Percentiles rank a stretch among this genome's conserved stretches.
These are phyloP conservation scores for Hymenoscyphus albidus DNA, from an alignment of 2,329 filamentous ascomycete genomes.

Conservation along the genomic window DNA sequence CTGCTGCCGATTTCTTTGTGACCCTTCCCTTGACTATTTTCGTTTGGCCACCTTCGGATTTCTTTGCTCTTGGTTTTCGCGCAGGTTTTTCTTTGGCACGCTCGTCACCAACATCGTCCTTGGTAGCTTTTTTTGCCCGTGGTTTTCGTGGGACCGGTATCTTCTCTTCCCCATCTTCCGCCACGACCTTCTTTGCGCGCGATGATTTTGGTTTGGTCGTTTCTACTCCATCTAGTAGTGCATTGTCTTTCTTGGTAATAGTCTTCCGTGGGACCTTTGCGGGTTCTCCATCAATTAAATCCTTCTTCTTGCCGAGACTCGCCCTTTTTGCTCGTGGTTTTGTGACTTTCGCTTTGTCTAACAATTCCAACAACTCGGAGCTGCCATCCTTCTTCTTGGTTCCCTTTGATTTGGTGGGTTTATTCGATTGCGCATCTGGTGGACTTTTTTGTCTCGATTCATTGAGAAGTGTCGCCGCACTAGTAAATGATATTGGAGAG, in stretches of 20 bases:
- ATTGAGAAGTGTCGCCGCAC: constrained; percentile 36
- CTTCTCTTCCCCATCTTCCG: constrained; percentile 12
- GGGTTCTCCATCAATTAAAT: constrained; percentile 9
- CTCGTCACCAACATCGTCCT: constrained; percentile 8
- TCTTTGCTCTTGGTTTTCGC: constrained; percentile 32
- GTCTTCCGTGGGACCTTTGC: constrained; percentile 27
- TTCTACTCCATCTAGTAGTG: constrained; percentile 9
- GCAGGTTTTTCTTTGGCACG: constrained; percentile 21
- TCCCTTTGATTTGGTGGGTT: background rate
- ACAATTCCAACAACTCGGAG: background rate
- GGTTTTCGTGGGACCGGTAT: constrained; percentile 16
- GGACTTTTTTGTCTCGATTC: constrained; percentile 6
- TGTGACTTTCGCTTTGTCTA: constrained; percentile 6
- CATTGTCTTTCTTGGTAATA: constrained; percentile 19
- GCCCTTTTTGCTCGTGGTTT: constrained; percentile 14
- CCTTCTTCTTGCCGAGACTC: background rate
- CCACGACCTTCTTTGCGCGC: constrained; percentile 26
- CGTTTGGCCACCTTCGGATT: constrained; percentile 30
- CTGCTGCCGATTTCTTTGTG: constrained; percentile 30
- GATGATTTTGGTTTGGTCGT: constrained; percentile 24
- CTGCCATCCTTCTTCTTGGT: background rate
- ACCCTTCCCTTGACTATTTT: constrained; percentile 35
- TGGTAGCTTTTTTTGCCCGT: constrained; percentile 24
- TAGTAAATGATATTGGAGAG: constrained; percentile 40
- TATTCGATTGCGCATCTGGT: constrained; percentile 9